Conservation (phyloP, 805 yeast genomes). For the Sporopachydermia lactativora region DNA sequence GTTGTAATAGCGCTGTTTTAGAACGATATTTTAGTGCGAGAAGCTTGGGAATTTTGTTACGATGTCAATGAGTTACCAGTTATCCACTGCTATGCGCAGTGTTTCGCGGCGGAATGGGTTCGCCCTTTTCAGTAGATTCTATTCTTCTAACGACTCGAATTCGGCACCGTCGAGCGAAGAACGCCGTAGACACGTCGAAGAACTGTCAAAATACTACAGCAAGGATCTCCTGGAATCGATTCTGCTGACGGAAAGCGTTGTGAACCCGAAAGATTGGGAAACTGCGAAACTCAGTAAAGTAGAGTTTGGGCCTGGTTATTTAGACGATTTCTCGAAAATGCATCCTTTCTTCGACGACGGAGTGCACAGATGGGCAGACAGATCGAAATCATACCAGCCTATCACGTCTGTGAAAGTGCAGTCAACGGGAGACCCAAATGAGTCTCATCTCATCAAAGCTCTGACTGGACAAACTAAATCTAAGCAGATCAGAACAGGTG, state of each 20-base stretch:
- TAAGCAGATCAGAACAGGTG: not conserved
- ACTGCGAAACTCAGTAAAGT: conserved; percentile 27
- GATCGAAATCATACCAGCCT: conserved; percentile 7
- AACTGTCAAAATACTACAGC: conserved; percentile 63
- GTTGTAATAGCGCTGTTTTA: too few species aligned
- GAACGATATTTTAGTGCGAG: too few species aligned
- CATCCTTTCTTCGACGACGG: conserved; percentile 69
- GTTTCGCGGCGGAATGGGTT: too few species aligned
- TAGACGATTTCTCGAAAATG: conserved; percentile 53
- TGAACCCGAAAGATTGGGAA: conserved; percentile 48
- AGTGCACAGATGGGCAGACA: conserved; percentile 31
- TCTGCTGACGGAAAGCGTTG: conserved; percentile 61
- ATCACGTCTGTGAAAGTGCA: not conserved
- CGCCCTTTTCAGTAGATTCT: too few species aligned
- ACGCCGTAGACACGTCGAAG: conserved; percentile 32
- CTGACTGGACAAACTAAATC: not conserved
- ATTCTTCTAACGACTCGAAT: too few species aligned
- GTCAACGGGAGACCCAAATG: too few species aligned
- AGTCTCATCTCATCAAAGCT: too few species aligned
- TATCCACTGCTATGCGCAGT: too few species aligned
- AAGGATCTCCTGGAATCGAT: conserved; percentile 73
- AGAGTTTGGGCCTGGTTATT: conserved; percentile 55
- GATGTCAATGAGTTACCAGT: too few species aligned
- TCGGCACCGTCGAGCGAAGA: too few species aligned
- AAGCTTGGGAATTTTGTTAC: too few species aligned